These are phyloP conservation scores for Boletus semigastroideus DNA, from an alignment of 1,284 basidiomycete species.

Conservation along the genomic window DNA sequence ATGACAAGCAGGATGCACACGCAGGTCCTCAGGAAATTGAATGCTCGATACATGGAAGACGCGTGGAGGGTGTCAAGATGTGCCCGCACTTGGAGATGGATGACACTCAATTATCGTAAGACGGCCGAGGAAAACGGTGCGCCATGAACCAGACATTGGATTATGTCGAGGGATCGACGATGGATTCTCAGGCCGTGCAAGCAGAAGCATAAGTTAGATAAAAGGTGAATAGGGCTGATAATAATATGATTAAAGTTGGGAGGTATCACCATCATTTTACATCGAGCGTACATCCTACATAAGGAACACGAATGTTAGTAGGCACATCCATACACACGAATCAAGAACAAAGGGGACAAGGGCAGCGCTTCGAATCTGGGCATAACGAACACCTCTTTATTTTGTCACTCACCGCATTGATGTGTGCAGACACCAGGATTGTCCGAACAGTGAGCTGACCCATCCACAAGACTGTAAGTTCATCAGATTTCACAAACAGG, in stretches of 20 bases:
- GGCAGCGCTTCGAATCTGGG: background rate
- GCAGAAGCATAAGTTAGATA: background rate
- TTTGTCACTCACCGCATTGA: background rate
- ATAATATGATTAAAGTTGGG: background rate
- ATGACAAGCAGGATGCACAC: background rate
- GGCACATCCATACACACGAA: background rate
- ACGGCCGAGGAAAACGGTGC: conserved; percentile 1
- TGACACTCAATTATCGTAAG: conserved; percentile 1
- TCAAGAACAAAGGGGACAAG: background rate
- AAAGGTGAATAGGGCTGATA: background rate
- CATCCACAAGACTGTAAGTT: background rate
- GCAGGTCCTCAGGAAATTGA: conserved; percentile 18
- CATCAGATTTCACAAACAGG: background rate
- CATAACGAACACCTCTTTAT: background rate
- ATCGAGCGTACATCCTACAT: background rate
- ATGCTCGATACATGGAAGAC: background rate
- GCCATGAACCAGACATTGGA: background rate
- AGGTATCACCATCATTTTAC: background rate
- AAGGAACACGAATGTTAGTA: background rate
- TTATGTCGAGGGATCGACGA: background rate
- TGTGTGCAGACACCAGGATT: background rate
- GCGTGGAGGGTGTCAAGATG: background rate
- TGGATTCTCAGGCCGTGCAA: background rate
- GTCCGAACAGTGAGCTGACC: background rate
- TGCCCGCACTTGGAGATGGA: background rate